A percentile compares a stretch with the other conserved stretches of the same genome.
Conservation (phyloP, 768 basidiomycete species). For the Pseudohyphozyma bogoriensis region DNA sequence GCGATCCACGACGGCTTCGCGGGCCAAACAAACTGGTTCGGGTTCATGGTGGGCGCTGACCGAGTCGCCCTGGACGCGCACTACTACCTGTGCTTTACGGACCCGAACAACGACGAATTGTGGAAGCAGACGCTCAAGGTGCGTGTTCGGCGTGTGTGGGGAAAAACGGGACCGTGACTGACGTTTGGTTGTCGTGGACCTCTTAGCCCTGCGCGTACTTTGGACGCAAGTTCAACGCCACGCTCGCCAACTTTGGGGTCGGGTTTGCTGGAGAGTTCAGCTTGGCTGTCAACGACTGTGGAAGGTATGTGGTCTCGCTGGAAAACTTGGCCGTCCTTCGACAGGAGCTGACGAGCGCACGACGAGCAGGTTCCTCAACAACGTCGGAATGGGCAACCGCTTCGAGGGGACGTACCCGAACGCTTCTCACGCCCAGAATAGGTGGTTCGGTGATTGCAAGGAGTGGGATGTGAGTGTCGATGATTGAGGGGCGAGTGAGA, state of each 20-base stretch:
- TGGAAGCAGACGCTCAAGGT: slow-evolving; percentile 19
- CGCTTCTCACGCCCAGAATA: not conserved
- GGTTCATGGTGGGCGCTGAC: slow-evolving; percentile 69
- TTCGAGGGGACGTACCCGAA: slow-evolving; percentile 62
- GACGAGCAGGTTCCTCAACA: slow-evolving; percentile 38
- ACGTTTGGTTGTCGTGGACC: slow-evolving; percentile 44
- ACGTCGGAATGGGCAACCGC: slow-evolving; percentile 53
- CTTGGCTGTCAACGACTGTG: slow-evolving; percentile 63
- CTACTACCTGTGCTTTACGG: slow-evolving; percentile 30
- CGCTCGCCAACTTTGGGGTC: slow-evolving; percentile 53
- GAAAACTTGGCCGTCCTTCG: not conserved
- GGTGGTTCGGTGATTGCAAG: slow-evolving; percentile 42
- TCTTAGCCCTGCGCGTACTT: slow-evolving; percentile 56
- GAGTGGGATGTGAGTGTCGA: slow-evolving; percentile 47
- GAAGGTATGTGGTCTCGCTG: slow-evolving; percentile 38
- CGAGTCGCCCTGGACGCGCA: slow-evolving; percentile 73
- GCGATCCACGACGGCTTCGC: slow-evolving; percentile 83
- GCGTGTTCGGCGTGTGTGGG: not conserved
- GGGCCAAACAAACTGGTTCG: slow-evolving; percentile 54
- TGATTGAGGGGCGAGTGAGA: too few relatives aligned
- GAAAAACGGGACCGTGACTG: not conserved
- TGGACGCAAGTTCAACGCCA: slow-evolving; percentile 58
- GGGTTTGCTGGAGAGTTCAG: slow-evolving; percentile 69
- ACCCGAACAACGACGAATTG: slow-evolving; percentile 20
- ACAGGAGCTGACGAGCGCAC: too few relatives aligned